Evolutionary conservation across 176 grass and related monocot species (phyloP).

Genomic region (Zoysia japonica): DNA sequence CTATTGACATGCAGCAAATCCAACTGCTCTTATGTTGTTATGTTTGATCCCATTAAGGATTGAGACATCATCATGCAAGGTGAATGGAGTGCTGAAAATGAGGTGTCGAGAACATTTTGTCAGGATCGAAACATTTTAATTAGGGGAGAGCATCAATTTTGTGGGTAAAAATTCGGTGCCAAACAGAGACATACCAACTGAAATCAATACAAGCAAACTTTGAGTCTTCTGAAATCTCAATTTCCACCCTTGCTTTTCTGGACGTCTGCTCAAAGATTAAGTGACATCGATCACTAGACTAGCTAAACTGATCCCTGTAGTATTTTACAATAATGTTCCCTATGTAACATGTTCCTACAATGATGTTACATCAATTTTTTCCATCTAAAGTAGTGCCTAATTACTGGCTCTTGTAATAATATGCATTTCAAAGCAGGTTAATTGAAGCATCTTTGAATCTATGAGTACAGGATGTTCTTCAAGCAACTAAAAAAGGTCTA

Average conservation of each 20-base stretch:
- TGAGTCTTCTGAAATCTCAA: slow-evolving; percentile 85
- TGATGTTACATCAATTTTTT: slow-evolving; percentile 1
- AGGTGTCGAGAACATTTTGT: slow-evolving; percentile 20
- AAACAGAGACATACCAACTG: slow-evolving; percentile 57
- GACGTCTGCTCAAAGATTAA: slow-evolving; percentile 59
- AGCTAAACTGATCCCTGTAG: neutral
- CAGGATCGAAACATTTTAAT: slow-evolving; percentile 19
- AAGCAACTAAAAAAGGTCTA: slow-evolving; percentile 21
- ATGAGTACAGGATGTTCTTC: neutral
- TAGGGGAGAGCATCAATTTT: slow-evolving; percentile 10
- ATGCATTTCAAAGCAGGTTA: slow-evolving; percentile 16
- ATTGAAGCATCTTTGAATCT: neutral
- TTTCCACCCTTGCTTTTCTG: slow-evolving; percentile 74
- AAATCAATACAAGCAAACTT: slow-evolving; percentile 74
- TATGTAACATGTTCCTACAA: slow-evolving; percentile 17
- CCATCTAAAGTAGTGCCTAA: slow-evolving; percentile 24
- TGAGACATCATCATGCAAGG: slow-evolving; percentile 77
- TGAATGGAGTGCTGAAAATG: slow-evolving; percentile 76
- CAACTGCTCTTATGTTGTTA: slow-evolving; percentile 47
- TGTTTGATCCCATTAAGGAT: slow-evolving; percentile 63
- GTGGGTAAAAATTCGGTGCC: neutral
- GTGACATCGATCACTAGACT: slow-evolving; percentile 19
- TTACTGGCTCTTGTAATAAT: slow-evolving; percentile 9
- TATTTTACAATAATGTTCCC: slow-evolving; percentile 3
- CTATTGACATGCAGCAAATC: neutral